These are phyloP conservation scores for Panicum hallii DNA, from an alignment of 202 grass and related monocot genomes.

Conservation along the genomic window DNA sequence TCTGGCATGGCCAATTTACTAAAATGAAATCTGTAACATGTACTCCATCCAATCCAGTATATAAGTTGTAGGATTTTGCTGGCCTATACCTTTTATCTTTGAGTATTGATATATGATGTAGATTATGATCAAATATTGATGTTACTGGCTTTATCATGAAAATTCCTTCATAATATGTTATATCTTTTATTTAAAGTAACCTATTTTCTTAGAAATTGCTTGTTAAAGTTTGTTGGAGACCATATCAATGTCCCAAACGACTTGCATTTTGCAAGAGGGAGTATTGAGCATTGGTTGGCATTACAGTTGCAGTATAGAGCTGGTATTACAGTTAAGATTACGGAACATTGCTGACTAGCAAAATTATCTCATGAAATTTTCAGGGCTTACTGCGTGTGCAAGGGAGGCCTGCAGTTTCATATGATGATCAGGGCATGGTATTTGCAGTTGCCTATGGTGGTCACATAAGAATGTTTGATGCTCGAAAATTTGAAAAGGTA, in stretches of 20 bases:
- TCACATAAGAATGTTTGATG: slow-evolving; percentile 84
- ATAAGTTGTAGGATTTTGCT: too few relatives aligned
- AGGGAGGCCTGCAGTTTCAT: slow-evolving; percentile 94
- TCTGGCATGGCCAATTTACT: neutral
- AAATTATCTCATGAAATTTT: slow-evolving; percentile 43
- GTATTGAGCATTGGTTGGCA: neutral
- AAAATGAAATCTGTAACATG: too few relatives aligned
- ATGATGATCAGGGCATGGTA: slow-evolving; percentile 91
- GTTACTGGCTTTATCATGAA: slow-evolving; percentile 4
- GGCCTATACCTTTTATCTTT: too few relatives aligned
- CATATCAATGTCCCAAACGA: neutral
- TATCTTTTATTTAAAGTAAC: neutral
- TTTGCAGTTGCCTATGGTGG: slow-evolving; percentile 90
- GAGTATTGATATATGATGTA: too few relatives aligned
- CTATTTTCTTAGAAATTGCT: neutral
- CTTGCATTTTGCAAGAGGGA: neutral
- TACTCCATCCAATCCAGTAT: too few relatives aligned
- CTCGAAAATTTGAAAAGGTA: slow-evolving; percentile 91
- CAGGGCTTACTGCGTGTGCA: slow-evolving; percentile 88
- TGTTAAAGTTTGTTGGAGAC: neutral
- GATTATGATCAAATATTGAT: neutral
- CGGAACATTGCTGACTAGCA: neutral
- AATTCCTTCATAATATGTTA: neutral
- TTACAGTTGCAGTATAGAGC: neutral
- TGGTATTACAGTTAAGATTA: neutral